Percentiles rank a stretch among this genome's conserved stretches.
These are phyloP conservation scores for Alternaria consortialis DNA, from an alignment of 2,329 filamentous ascomycete genomes.

Conservation along the genomic window DNA sequence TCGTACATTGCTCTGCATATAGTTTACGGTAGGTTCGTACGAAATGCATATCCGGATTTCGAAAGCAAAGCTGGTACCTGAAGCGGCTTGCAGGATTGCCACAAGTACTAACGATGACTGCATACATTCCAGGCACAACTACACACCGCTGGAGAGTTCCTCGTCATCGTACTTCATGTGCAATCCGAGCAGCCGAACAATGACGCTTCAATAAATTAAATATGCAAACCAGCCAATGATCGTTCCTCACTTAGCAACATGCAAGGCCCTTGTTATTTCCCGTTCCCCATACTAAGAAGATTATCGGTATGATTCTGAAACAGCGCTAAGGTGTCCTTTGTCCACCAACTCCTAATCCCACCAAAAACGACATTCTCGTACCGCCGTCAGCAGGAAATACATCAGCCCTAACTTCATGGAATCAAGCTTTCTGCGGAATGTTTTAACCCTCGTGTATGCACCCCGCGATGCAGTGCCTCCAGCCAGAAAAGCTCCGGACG, in stretches of 20 bases:
- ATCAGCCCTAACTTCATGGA: background rate
- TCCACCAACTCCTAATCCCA: background rate
- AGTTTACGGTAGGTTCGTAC: background rate
- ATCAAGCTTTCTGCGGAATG: slow-evolving; percentile 7
- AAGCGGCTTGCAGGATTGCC: background rate
- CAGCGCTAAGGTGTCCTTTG: slow-evolving; percentile 5
- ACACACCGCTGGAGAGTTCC: background rate
- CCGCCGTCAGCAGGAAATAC: background rate
- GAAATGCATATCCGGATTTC: background rate
- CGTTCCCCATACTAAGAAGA: background rate
- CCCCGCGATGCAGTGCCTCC: slow-evolving; percentile 4
- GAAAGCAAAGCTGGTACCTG: background rate
- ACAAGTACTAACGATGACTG: background rate
- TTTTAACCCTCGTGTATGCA: slow-evolving; percentile 18
- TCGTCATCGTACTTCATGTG: background rate
- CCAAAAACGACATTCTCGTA: background rate
- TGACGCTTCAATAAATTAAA: background rate
- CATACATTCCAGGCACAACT: background rate
- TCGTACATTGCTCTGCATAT: background rate
- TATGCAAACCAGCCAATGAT: background rate
- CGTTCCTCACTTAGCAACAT: background rate
- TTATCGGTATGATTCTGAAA: slow-evolving; percentile 17
- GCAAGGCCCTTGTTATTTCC: background rate
- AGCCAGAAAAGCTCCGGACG: slow-evolving; percentile 6
- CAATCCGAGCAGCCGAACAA: background rate